Base-by-base conservation (phyloP, 1,284 basidiomycete species). In the Neonothopanus nambi region DNA sequence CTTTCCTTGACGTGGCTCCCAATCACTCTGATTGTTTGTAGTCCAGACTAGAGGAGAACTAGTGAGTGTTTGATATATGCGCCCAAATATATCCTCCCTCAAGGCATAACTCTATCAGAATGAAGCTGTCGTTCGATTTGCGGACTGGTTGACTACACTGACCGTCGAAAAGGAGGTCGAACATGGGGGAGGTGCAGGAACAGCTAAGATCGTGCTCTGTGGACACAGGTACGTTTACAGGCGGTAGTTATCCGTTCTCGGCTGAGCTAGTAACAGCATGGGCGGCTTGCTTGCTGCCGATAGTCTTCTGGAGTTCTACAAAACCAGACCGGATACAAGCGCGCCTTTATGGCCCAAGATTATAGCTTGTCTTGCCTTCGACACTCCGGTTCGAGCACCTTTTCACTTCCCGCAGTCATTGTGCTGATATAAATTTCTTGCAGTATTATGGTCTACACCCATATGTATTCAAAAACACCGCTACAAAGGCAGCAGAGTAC, bases 371-470 rank as follows among this genome's bases (percentile, higher is more conserved):
- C 73, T 93, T 54, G 90, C 95, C 1, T 97, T 89, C 65, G 95
- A 98, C 65, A 96, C 95, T 1, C 95, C 94, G 6, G 92, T 92
- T 44, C 24, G 54, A 60, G 43, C 43, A 50, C 20, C 40, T 42
- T 30, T 37, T 7, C 37, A 28, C 21, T 54, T 43, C 46, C 46
- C 55, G 59, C 21, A 28, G 55, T 49, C 35, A 24, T 28, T 12
- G 39, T 36, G 13, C 48, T 37, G 17, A 40, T 20, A 18, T 15
- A 20, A 24, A 20, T 24, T 23, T 17, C 18, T 20, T 26, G 18
- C 56, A 95, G 91, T 95, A 89, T 67, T 80, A 92, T 23, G 93
- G 93, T 11, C 75, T 98, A 9, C 87, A 97, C 63, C 95, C 95
- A 0, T 76, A 78, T 52, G 85, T 94, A 11, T 91, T 95, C 76